Percentiles rank a stretch among this genome's conserved stretches.
Conservation (phyloP, 306 rosid genomes). For the Vigna mungo region DNA sequence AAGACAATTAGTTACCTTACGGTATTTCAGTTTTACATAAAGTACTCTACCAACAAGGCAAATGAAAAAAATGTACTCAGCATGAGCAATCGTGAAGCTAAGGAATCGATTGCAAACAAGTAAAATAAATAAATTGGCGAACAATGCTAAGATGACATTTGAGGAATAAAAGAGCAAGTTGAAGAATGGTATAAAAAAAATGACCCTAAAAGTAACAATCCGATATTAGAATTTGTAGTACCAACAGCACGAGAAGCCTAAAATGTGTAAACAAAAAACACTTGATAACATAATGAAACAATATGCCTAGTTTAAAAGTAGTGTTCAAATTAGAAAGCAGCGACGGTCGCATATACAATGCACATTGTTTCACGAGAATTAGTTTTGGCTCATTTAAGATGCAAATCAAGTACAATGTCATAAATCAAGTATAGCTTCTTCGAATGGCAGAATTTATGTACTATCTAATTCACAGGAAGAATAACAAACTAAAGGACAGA, state of each 20-base stretch:
- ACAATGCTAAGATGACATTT: background rate
- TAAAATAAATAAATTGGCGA: background rate
- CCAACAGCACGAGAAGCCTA: background rate
- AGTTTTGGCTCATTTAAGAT: background rate
- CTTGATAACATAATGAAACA: background rate
- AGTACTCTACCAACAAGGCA: background rate
- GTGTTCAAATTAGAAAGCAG: background rate
- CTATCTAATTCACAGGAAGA: slow-evolving; percentile 1
- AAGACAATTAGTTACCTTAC: slow-evolving; percentile 2
- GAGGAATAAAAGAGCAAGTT: background rate
- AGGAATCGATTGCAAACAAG: background rate
- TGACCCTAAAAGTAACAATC: background rate
- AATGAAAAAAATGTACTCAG: background rate
- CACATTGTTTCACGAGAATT: background rate
- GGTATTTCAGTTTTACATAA: background rate
- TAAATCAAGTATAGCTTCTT: background rate
- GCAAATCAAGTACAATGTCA: slow-evolving; percentile 24
- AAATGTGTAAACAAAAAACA: background rate
- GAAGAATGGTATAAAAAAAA: background rate
- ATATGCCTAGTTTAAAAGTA: background rate
- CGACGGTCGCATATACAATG: background rate
- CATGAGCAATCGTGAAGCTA: background rate
- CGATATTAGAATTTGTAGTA: background rate
- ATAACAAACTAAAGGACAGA: background rate
- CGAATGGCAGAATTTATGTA: background rate